A percentile compares a stretch with the other conserved stretches of the same genome.
phyloP scores from a whole-genome alignment of 2,329 filamentous ascomycete species.

The Pestalotiopsis sp. region DNA sequence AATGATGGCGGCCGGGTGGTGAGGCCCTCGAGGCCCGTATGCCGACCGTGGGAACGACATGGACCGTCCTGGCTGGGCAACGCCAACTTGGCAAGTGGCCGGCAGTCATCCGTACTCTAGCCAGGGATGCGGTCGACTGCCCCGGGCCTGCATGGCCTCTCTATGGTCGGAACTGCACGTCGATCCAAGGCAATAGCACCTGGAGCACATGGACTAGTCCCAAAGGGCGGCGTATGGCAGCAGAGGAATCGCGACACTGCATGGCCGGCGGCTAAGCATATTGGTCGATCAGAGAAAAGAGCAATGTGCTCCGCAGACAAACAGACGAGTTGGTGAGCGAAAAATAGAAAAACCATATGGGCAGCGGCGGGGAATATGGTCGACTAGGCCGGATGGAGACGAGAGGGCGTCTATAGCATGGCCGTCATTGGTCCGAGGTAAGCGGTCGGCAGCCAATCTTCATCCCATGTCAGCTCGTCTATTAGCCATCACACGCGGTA shows the following conservation, averaged over 20 bases:
- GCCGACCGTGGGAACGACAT: constrained; percentile 18
- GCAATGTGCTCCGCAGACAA: constrained; percentile 23
- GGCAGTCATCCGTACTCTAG: constrained; percentile 23
- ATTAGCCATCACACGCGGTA: constrained; percentile 35
- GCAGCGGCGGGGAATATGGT: constrained; percentile 16
- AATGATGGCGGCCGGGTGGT: constrained; percentile 36
- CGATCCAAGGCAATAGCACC: constrained; percentile 27
- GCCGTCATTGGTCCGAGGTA: constrained; percentile 33
- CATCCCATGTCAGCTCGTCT: constrained; percentile 24
- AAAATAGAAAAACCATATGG: constrained; percentile 25
- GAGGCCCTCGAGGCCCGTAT: constrained; percentile 32
- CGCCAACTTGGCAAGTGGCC: constrained; percentile 22
- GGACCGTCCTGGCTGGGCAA: neutral
- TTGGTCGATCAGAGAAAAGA: constrained; percentile 22
- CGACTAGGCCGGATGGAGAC: constrained; percentile 34
- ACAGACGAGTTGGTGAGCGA: constrained; percentile 13
- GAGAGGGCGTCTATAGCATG: constrained; percentile 44
- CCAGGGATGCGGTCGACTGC: constrained; percentile 25
- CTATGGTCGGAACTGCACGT: constrained; percentile 27
- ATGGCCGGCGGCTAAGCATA: constrained; percentile 43
- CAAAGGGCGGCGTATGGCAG: constrained; percentile 28
- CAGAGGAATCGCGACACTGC: constrained; percentile 34
- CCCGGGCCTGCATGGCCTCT: constrained; percentile 19
- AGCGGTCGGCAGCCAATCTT: constrained; percentile 31
- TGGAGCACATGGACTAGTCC: constrained; percentile 23